Conservation (phyloP, 345 rosid species). For the Lepidium aucheri region DNA sequence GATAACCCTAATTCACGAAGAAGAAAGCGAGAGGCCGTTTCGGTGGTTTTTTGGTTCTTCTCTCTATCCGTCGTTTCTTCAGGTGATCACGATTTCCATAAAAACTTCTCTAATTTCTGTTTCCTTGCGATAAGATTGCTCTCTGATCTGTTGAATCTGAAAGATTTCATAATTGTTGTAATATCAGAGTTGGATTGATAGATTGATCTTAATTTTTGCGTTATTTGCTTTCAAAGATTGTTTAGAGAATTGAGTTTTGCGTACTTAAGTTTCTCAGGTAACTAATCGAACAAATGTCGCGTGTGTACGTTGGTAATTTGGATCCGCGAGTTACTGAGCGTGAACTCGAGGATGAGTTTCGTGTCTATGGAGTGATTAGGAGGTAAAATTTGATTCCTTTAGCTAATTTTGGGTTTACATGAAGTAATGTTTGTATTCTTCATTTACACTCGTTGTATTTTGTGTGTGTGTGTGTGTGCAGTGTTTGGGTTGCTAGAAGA, state of each 20-base stretch:
- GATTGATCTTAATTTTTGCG: background rate
- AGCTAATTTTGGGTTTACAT: background rate
- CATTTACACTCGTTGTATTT: background rate
- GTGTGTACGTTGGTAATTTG: slow-evolving; percentile 76
- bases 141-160: background rate
- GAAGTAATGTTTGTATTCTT: background rate
- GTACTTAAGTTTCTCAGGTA: slow-evolving; percentile 7
- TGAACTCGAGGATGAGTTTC: slow-evolving; percentile 74
- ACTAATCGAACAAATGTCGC: slow-evolving; percentile 40
- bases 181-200: background rate
- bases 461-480: slow-evolving; percentile 16
- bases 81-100: slow-evolving; percentile 1
- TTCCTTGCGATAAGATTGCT: background rate
- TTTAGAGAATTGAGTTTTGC: background rate
- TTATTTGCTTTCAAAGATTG: background rate
- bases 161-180: background rate
- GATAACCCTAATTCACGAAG: slow-evolving; percentile 16
- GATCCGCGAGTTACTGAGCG: slow-evolving; percentile 71
- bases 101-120: background rate
- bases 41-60: background rate
- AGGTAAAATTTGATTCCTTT: slow-evolving; percentile 31
- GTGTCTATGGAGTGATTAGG: slow-evolving; percentile 53
- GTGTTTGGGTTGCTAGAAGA: slow-evolving; percentile 92
- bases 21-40: slow-evolving; percentile 11
- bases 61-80: background rate